Evolutionary conservation across 495 filamentous ascomycete species (phyloP).

Genomic region (Echria macrotheca): DNA sequence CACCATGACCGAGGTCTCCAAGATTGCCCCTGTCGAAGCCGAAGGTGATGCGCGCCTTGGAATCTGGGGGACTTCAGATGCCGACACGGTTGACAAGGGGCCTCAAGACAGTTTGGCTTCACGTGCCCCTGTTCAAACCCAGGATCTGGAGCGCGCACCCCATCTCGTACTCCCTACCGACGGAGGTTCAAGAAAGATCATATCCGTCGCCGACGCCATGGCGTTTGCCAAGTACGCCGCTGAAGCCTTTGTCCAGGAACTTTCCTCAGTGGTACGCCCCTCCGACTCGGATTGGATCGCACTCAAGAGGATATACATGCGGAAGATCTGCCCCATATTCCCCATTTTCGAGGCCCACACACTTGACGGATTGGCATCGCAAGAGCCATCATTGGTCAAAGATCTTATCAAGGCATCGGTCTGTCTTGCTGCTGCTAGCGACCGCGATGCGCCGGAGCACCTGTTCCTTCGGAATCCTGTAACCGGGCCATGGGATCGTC

Average conservation of each 20-base stretch:
- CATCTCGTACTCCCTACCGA: neutral
- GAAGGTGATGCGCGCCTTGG: conserved; percentile 21
- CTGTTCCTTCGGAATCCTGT: conserved; percentile 25
- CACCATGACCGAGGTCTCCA: conserved; percentile 34
- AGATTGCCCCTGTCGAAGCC: conserved; percentile 30
- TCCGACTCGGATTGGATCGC: conserved; percentile 30
- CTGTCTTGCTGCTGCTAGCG: conserved; percentile 46
- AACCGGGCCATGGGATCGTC: conserved; percentile 25
- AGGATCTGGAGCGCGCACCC: neutral
- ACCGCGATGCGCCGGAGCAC: conserved; percentile 21
- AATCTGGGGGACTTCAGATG: conserved; percentile 24
- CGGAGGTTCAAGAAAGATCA: neutral
- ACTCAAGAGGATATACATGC: conserved; percentile 38
- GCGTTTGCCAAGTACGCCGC: conserved; percentile 6
- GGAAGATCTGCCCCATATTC: conserved; percentile 45
- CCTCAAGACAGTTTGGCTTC: neutral
- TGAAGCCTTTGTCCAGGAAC: conserved; percentile 5
- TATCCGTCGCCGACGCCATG: neutral
- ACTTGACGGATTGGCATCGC: conserved; percentile 11
- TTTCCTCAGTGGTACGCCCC: conserved; percentile 25
- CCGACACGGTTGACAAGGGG: neutral
- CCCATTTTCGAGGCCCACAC: conserved; percentile 36
- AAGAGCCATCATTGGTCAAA: conserved; percentile 11
- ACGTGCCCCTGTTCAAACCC: neutral
- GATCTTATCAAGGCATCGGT: conserved; percentile 36